Base-by-base conservation (phyloP, 768 basidiomycete genomes). In the Amanita polypyramis region DNA sequence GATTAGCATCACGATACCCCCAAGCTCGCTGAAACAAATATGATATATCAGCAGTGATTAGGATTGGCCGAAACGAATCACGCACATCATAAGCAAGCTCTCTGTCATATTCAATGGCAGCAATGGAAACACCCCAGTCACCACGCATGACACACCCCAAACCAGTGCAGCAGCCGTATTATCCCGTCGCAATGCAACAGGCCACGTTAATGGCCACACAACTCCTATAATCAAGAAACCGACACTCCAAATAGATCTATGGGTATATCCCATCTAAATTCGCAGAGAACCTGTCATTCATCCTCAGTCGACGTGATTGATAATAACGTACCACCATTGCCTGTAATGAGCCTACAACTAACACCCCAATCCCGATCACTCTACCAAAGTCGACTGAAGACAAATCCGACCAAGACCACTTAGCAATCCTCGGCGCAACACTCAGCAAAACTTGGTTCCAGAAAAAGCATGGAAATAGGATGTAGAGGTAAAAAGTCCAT, bases 381-480 rank as follows among this genome's bases (percentile, higher is more conserved):
- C 23, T 41, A 15, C 40, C 40, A 42, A 38, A 49, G 15, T 49
- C 40, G 15, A 49, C n/a, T 10, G 47, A 42, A 35, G 40, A 19
- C 11, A 33, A 7, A 14, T 42, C 47, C n/a, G 50, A 38, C 11
- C 40, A 51, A 6, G 48, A 25, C 23, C 49, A 52, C 21, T 40
- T 29, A 14, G 33, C 47, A 2, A 63, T 25, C 8, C 56, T 39
- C 4, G 55, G 55, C 12, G 54, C 34, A 0, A 48, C 56, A 45
- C 69, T 67, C 1, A 60, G 49, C 38, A 70, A 45, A 40, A 79
- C 77, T 45, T 73, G 76, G 27, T 70, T 69, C 85, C 85, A 88
- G 60, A 91, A 91, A 63, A 78, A 89, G 27, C 75, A 72, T 0
- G 89, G 86, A 52, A 90, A 90, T 3, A 72, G 59, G 30, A 80